Evolutionary conservation across 2,329 filamentous ascomycete genomes (phyloP).

Genomic region (Dactylonectria estremocensis): DNA sequence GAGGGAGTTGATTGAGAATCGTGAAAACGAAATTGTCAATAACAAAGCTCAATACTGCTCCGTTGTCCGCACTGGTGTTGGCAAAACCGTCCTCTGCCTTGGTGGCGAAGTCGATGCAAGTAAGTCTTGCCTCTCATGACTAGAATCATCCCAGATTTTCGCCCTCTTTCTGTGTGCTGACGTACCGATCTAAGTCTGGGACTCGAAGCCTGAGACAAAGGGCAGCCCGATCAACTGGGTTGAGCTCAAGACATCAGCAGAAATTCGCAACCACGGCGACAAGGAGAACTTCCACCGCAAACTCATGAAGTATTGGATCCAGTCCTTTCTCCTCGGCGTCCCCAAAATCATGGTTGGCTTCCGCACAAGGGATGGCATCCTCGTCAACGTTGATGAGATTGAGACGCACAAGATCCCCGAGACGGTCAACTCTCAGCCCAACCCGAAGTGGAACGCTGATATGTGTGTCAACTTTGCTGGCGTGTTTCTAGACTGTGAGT

Average conservation of each 20-base stretch:
- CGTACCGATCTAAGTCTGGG: slow-evolving; percentile 75
- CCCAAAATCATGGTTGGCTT: slow-evolving; percentile 94
- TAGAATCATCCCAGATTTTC: not conserved
- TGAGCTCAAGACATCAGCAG: slow-evolving; percentile 91
- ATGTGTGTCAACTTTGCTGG: slow-evolving; percentile 93
- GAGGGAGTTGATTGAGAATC: slow-evolving; percentile 83
- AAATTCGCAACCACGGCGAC: slow-evolving; percentile 78
- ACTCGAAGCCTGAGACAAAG: slow-evolving; percentile 78
- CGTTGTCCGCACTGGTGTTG: slow-evolving; percentile 90
- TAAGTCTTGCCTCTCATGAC: slow-evolving; percentile 56
- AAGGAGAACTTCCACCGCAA: slow-evolving; percentile 87
- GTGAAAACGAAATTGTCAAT: slow-evolving; percentile 80
- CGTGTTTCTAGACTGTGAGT: slow-evolving; percentile 82
- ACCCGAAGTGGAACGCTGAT: slow-evolving; percentile 89
- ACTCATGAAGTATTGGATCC: slow-evolving; percentile 95
- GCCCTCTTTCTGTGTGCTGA: slow-evolving; percentile 5
- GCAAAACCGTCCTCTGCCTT: slow-evolving; percentile 80
- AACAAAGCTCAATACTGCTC: slow-evolving; percentile 98
- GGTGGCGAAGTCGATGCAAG: slow-evolving; percentile 95
- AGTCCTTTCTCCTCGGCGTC: slow-evolving; percentile 94
- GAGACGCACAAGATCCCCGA: slow-evolving; percentile 85
- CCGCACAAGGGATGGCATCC: slow-evolving; percentile 78
- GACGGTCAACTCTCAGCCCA: slow-evolving; percentile 77
- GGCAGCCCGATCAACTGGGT: slow-evolving; percentile 89
- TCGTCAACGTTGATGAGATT: slow-evolving; percentile 82